Percentiles rank a stretch among this genome's conserved stretches.
These are phyloP conservation scores for Mycena haematopus DNA, from an alignment of 768 basidiomycete genomes.

Conservation along the genomic window DNA sequence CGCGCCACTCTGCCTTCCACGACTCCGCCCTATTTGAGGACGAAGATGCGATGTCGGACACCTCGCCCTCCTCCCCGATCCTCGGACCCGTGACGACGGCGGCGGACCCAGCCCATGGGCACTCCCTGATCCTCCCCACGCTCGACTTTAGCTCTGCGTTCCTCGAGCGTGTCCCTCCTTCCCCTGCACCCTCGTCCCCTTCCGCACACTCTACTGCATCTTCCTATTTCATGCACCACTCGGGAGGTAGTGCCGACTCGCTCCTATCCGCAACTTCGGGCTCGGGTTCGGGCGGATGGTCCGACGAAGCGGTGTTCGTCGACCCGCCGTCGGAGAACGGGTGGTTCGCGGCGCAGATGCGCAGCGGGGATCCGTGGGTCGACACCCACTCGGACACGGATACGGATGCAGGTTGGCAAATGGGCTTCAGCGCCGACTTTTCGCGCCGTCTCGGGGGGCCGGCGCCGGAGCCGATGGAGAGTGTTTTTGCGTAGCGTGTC, in stretches of 20 bases:
- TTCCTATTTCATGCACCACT: conserved; percentile 3
- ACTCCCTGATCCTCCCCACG: conserved; percentile 78
- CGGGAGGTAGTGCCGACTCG: conserved; percentile 4
- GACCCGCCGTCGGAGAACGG: conserved; percentile 41
- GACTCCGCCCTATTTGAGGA: conserved; percentile 36
- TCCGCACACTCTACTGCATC: too few species aligned
- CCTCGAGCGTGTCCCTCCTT: conserved; percentile 15
- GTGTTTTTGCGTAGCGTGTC: conserved; percentile 26
- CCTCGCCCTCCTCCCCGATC: conserved; percentile 31
- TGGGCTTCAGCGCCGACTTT: conserved; percentile 51
- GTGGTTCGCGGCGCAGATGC: conserved; percentile 1
- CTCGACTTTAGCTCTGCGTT: conserved; percentile 72
- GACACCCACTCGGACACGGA: too few species aligned
- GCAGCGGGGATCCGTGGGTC: conserved; percentile 18
- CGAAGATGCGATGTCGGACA: conserved; percentile 38
- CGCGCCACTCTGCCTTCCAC: conserved; percentile 19
- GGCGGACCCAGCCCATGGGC: conserved; percentile 64
- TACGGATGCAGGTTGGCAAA: conserved; percentile 21
- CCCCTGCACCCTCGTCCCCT: background rate
- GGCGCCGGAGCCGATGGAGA: conserved; percentile 25
- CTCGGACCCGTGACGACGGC: conserved; percentile 18
- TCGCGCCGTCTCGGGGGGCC: conserved; percentile 21
- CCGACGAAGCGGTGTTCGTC: conserved; percentile 22
- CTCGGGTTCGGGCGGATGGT: conserved; percentile 8
- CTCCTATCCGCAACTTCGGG: background rate